phyloP scores from a whole-genome alignment of 768 basidiomycete genomes.

The Amanita pseudoporphyria region DNA sequence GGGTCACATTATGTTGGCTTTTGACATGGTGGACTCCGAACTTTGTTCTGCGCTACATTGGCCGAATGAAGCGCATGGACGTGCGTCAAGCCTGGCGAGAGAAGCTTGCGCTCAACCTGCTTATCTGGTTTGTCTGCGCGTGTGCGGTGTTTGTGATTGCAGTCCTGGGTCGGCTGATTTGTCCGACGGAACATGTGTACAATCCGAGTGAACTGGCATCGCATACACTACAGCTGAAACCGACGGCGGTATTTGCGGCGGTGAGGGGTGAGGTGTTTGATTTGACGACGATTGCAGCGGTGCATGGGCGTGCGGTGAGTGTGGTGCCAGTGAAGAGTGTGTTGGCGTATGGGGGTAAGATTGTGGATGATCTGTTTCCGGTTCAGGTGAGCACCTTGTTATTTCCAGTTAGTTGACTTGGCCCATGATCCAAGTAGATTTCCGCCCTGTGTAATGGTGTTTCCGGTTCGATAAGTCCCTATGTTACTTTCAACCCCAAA shows the following conservation, averaged over 20 bases:
- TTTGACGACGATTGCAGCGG: conserved; percentile 53
- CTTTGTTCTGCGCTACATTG: conserved; percentile 54
- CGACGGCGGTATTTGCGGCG: conserved; percentile 70
- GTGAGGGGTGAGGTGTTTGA: conserved; percentile 96
- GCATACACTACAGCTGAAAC: conserved; percentile 52
- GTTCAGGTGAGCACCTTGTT: conserved; percentile 54
- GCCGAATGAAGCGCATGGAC: conserved; percentile 92
- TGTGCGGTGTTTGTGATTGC: conserved; percentile 91
- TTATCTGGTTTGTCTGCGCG: conserved; percentile 94
- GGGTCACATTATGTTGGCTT: conserved; percentile 83
- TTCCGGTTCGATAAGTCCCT: conserved; percentile 73
- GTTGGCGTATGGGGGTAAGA: conserved; percentile 60
- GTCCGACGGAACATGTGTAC: conserved; percentile 92
- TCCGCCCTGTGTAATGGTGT: conserved; percentile 88
- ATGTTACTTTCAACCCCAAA: conserved; percentile 62
- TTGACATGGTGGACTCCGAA: conserved; percentile 91
- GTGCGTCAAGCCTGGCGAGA: conserved; percentile 96
- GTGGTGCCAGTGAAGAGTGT: conserved; percentile 71
- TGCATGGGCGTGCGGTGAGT: conserved; percentile 57
- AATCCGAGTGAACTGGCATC: conserved; percentile 63
- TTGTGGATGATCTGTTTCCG: conserved; percentile 77
- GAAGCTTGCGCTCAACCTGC: conserved; percentile 87
- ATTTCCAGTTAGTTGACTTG: background rate
- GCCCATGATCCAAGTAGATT: conserved; percentile 42
- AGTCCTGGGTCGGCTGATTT: conserved; percentile 78